These are phyloP conservation scores for Pyricularia sp. DNA, from an alignment of 2,329 filamentous ascomycete species.

Conservation along the genomic window DNA sequence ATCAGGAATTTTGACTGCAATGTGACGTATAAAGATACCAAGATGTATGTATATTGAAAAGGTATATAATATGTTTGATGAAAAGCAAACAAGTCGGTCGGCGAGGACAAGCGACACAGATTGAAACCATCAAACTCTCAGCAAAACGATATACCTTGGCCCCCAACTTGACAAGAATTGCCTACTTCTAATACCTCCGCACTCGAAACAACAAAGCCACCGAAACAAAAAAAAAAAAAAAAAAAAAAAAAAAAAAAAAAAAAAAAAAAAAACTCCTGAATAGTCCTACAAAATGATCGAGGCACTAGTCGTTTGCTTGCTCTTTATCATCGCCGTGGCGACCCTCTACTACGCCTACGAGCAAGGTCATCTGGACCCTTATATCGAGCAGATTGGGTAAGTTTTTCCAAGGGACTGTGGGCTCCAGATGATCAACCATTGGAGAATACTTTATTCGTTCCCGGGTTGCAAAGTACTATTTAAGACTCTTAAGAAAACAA, in stretches of 20 bases:
- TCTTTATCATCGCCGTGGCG: slow-evolving; percentile 17
- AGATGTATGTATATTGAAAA: neutral
- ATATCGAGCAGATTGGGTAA: slow-evolving; percentile 25
- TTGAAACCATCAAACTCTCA: neutral
- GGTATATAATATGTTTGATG: neutral
- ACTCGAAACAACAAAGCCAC: neutral
- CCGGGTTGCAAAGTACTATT: neutral
- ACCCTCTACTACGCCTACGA: slow-evolving; percentile 24
- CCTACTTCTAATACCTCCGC: neutral
- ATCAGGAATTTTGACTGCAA: neutral
- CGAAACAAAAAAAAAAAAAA: neutral
- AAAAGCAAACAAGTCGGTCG: neutral
- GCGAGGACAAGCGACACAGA: neutral
- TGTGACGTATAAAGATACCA: neutral
- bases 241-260: no score
- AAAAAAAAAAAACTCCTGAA: neutral
- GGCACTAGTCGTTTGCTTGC: slow-evolving; percentile 16
- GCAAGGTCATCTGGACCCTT: slow-evolving; percentile 25
- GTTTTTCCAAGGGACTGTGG: neutral
- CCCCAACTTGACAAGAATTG: neutral
- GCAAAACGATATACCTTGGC: neutral
- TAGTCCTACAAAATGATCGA: neutral
- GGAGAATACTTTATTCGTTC: neutral
- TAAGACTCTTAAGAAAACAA: no score
- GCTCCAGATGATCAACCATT: neutral